Evolutionary conservation across 1,139 yeast genomes (phyloP).

Genomic region (Hansenula lynferdii): DNA sequence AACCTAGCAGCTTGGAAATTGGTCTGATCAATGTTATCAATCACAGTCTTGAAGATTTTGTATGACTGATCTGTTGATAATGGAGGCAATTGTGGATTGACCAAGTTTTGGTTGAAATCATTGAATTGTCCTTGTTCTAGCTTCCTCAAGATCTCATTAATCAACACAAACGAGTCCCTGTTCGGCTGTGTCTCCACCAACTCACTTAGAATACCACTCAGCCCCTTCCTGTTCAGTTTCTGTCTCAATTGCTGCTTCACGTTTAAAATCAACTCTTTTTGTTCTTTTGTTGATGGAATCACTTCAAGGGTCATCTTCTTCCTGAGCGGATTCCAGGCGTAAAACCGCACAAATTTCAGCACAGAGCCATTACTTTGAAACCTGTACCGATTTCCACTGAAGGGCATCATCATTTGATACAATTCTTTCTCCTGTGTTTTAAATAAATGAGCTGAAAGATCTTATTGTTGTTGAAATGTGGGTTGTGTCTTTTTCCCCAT

Average conservation of each 20-base stretch:
- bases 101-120: not conserved
- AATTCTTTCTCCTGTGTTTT: too few species aligned
- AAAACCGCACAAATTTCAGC: not conserved
- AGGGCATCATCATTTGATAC: constrained; percentile 8
- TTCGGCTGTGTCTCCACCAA: not conserved
- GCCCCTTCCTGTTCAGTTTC: not conserved
- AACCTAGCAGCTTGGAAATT: constrained; percentile 19
- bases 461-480: too few species aligned
- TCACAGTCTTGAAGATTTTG: constrained; percentile 8
- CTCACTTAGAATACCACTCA: constrained; percentile 3
- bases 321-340: constrained; percentile 9
- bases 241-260: constrained; percentile 4
- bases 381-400: too few species aligned
- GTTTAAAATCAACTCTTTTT: constrained; percentile 5
- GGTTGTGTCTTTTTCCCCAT: not conserved
- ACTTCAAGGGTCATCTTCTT: not conserved
- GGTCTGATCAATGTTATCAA: constrained; percentile 6
- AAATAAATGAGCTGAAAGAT: too few species aligned
- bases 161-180: constrained; percentile 10
- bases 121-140: constrained; percentile 4
- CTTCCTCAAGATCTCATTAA: constrained; percentile 16
- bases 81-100: constrained; percentile 9
- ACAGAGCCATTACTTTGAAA: too few species aligned
- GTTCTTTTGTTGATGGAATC: not conserved
- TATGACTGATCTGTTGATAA: constrained; percentile 7